Evolutionary conservation across 805 yeast genomes (phyloP).

Genomic region (Saturnispora dispora): DNA sequence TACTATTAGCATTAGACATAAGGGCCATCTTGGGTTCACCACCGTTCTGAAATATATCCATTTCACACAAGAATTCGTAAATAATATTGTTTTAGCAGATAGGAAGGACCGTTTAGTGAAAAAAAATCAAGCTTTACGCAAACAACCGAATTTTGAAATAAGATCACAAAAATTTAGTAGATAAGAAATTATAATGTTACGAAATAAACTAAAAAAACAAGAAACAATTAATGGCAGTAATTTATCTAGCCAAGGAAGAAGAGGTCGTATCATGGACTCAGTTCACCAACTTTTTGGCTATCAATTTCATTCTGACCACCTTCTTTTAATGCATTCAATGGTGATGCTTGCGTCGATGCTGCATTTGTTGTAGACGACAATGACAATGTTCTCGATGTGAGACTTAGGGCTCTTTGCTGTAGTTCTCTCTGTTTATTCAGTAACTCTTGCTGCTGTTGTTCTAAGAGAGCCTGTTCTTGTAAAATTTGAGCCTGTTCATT

Average conservation of each 20-base stretch:
- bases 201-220: not conserved
- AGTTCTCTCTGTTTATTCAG: conserved; percentile 12
- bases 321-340: conserved; percentile 6
- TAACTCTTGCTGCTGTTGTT: conserved; percentile 13
- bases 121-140: not conserved
- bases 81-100: not conserved
- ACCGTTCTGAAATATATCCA: not conserved
- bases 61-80: not conserved
- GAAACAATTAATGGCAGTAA: not conserved
- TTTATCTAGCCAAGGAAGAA: not conserved
- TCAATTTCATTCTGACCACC: not conserved
- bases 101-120: not conserved
- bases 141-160: not conserved
- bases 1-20: not conserved
- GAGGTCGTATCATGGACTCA: conserved; percentile 7
- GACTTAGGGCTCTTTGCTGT: conserved; percentile 13
- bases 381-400: conserved; percentile 8
- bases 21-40: not conserved
- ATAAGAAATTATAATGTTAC: not conserved
- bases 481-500: conserved; percentile 10
- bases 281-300: conserved; percentile 19
- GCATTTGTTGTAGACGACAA: conserved; percentile 4
- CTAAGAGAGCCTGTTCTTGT: conserved; percentile 13
- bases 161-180: not conserved
- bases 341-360: not conserved